Percentiles rank a stretch among this genome's conserved stretches.
Conservation (phyloP, 371 early-diverging fungal genomes). For the Mortierella sp. region DNA sequence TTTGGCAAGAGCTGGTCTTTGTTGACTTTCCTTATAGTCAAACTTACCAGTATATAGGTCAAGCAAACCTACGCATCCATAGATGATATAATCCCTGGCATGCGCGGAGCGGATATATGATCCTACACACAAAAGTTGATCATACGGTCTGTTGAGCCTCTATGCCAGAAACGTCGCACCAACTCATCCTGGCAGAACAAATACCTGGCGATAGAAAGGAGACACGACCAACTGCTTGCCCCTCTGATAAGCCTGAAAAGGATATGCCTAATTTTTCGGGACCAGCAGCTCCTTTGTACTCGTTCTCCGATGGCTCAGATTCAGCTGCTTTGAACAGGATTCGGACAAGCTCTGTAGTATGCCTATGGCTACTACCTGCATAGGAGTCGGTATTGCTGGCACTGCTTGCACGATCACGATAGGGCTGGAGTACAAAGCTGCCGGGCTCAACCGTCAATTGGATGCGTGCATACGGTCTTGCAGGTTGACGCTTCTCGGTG, state of each 20-base stretch:
- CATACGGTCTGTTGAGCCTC: no score
- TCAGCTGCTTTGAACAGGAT: slow-evolving; percentile 9
- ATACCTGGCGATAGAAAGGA: slow-evolving; percentile 19
- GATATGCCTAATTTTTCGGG: no score
- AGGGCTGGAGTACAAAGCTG: slow-evolving; percentile 37
- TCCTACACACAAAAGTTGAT: no score
- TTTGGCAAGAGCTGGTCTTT: background rate
- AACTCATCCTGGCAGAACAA: no score
- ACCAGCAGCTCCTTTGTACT: background rate
- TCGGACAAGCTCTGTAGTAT: slow-evolving; percentile 3
- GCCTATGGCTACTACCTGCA: background rate
- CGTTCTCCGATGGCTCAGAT: background rate
- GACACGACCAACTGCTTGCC: slow-evolving; percentile 9
- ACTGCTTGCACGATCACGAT: background rate
- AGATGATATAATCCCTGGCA: slow-evolving; percentile 40
- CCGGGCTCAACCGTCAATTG: slow-evolving; percentile 40
- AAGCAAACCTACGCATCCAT: slow-evolving; percentile 46
- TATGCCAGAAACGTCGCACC: no score
- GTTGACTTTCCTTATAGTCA: background rate
- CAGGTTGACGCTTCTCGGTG: background rate
- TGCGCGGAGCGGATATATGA: slow-evolving; percentile 21
- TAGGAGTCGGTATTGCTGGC: no score
- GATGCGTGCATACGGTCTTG: slow-evolving; percentile 30
- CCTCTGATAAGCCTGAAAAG: background rate
- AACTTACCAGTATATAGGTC: slow-evolving; percentile 43